phyloP scores from a whole-genome alignment of 2,329 filamentous ascomycete genomes.

The Aureobasidium subglaciale region DNA sequence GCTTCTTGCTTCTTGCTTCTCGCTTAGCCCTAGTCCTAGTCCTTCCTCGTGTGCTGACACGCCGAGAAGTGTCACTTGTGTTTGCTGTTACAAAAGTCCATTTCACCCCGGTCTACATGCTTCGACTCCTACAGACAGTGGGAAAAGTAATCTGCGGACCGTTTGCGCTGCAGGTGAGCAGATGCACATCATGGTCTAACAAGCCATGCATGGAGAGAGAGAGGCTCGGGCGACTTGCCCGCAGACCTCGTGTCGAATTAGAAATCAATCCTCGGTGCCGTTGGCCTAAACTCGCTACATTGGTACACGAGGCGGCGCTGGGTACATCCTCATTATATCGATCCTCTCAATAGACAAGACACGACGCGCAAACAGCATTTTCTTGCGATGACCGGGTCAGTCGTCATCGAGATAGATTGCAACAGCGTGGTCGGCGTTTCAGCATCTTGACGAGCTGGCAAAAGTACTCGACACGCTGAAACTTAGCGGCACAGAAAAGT shows the following conservation, averaged over 20 bases:
- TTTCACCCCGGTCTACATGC: neutral
- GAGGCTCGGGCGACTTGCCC: constrained; percentile 1
- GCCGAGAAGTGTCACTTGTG: constrained; percentile 1
- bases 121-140: neutral
- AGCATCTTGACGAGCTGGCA: neutral
- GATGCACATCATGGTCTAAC: neutral
- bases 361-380: neutral
- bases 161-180: constrained; percentile 4
- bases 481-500: constrained; percentile 1
- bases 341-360: neutral
- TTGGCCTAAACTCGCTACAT: constrained; percentile 3
- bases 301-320: neutral
- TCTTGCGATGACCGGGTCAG: neutral
- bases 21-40: neutral
- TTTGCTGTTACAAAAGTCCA: neutral
- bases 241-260: constrained; percentile 4
- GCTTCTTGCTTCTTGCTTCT: neutral
- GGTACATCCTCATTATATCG: neutral
- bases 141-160: neutral
- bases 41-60: neutral
- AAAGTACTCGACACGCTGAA: neutral
- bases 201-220: too few species aligned
- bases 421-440: neutral
- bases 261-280: constrained; percentile 1
- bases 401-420: constrained; percentile 7